These are phyloP conservation scores for Colletotrichum gigasporum DNA, from an alignment of 2,329 filamentous ascomycete genomes.

Conservation along the genomic window DNA sequence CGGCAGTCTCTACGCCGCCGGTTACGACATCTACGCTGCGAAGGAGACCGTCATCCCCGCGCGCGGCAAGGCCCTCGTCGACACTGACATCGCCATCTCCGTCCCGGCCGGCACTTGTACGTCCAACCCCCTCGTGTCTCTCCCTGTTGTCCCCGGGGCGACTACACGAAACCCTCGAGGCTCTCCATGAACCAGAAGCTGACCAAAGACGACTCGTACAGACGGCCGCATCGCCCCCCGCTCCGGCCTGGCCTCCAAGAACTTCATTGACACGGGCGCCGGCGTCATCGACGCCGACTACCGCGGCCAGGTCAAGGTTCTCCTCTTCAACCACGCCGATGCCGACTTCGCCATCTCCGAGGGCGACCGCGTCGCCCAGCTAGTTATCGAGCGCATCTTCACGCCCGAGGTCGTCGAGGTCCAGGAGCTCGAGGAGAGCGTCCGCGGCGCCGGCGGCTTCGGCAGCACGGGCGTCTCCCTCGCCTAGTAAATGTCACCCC, in stretches of 20 bases:
- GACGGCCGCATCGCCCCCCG: slow-evolving; percentile 91
- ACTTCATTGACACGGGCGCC: slow-evolving; percentile 95
- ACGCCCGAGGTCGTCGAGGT: slow-evolving; percentile 94
- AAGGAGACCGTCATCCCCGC: slow-evolving; percentile 80
- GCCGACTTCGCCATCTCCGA: slow-evolving; percentile 82
- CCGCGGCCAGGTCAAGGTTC: slow-evolving; percentile 89
- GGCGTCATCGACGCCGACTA: slow-evolving; percentile 99
- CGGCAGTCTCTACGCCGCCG: slow-evolving; percentile 88
- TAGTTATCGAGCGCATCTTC: slow-evolving; percentile 93
- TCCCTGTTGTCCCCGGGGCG: background rate
- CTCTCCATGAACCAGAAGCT: no score
- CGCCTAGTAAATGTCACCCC: slow-evolving; percentile 2
- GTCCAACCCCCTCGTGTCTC: slow-evolving; percentile 41
- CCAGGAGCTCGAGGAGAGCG: slow-evolving; percentile 86
- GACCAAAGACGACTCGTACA: no score
- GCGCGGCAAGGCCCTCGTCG: slow-evolving; percentile 84
- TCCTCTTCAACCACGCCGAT: slow-evolving; percentile 93
- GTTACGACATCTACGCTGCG: slow-evolving; percentile 91
- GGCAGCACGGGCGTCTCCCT: slow-evolving; percentile 78
- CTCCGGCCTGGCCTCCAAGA: slow-evolving; percentile 90
- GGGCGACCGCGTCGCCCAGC: slow-evolving; percentile 92
- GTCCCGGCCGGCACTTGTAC: slow-evolving; percentile 90
- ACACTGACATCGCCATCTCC: slow-evolving; percentile 91
- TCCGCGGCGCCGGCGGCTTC: slow-evolving; percentile 89
- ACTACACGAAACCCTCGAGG: no score